Evolutionary conservation across 2,329 filamentous ascomycete genomes (phyloP), one percentile per base, ranked within the genome.

Genomic region (Exserohilum rostratum): DNA sequence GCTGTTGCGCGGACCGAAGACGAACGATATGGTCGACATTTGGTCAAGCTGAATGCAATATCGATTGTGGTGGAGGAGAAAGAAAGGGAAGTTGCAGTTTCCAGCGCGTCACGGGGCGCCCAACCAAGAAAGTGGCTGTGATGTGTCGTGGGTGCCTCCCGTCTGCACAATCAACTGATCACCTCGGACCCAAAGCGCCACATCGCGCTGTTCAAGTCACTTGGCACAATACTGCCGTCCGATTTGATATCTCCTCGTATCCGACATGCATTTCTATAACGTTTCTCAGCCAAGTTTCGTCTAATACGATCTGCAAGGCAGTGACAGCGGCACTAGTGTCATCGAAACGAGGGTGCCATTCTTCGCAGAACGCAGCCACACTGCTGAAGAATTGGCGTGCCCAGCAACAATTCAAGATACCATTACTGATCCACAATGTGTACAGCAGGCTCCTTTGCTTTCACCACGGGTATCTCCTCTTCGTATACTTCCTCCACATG

Each of bases 401-500:
- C n/a, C 25, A 30, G 15, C 27, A 43, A 27, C 25, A 5, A 10
- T 27, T 15, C 35, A 18, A 17, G 13, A 38, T n/a, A 17, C 22
- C 15, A 37, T 50, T 15, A 29, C 29, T 45, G 17, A 30, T 33
- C 27, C 25, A 30, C 38, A 13, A n/a, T 38, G 33, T 35, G 33
- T 17, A 37, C 20, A 9, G 49, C 25, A 27, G 20, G 29, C 42
- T 56, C 56, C 15, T 42, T 50, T 29, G 44, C 43, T 43, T 33
- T 54, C 7, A 47, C 34, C 27, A 52, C 12, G 5, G 45, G 57
- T 25, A 57, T 55, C 38, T 76, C 74, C 15, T 74, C 70, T 49
- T 77, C 76, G 38, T 71, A 69, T 0, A 77, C 55, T 30, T 76
- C 75, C 39, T 70, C 61, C 0, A 77, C 70, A 6, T 53, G 50